phyloP scores from a whole-genome alignment of 768 basidiomycete species.

The Agrocybe praecox region DNA sequence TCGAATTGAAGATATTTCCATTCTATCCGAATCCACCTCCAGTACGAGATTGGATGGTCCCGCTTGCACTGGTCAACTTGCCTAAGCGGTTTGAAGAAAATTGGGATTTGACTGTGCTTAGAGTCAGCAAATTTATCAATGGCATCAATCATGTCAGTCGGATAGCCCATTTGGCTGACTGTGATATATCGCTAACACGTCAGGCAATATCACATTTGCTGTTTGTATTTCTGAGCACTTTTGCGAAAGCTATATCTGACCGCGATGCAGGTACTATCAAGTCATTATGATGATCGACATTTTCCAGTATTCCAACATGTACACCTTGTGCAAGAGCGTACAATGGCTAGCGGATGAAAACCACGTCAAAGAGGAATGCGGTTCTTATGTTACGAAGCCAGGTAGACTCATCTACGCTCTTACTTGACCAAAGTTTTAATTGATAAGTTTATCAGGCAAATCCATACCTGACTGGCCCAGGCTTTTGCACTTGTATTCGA shows the following conservation, averaged over 20 bases:
- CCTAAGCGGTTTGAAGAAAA: slow-evolving; percentile 81
- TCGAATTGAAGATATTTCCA: slow-evolving; percentile 95
- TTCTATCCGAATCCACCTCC: slow-evolving; percentile 93
- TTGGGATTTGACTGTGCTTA: slow-evolving; percentile 95
- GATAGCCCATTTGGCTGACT: slow-evolving; percentile 91
- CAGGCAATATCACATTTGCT: slow-evolving; percentile 90
- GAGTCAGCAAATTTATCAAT: slow-evolving; percentile 83
- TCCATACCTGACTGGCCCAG: slow-evolving; percentile 84
- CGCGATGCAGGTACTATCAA: slow-evolving; percentile 78
- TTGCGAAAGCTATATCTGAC: slow-evolving; percentile 9
- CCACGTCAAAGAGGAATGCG: slow-evolving; percentile 89
- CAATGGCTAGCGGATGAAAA: slow-evolving; percentile 86
- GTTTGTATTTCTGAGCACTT: slow-evolving; percentile 45
- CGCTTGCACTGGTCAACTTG: slow-evolving; percentile 85
- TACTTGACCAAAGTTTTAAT: background rate
- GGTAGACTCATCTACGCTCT: slow-evolving; percentile 38
- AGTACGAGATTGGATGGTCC: slow-evolving; percentile 95
- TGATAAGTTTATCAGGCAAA: slow-evolving; percentile 39
- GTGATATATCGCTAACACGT: slow-evolving; percentile 79
- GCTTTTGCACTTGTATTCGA: slow-evolving; percentile 84
- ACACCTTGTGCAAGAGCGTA: slow-evolving; percentile 84
- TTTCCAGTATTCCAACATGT: slow-evolving; percentile 98
- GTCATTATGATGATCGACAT: slow-evolving; percentile 97
- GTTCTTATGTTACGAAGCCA: slow-evolving; percentile 83
- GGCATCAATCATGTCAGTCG: slow-evolving; percentile 90